phyloP scores from a whole-genome alignment of 192 early-diverging fungal species.

The Dissophora globulifera region DNA sequence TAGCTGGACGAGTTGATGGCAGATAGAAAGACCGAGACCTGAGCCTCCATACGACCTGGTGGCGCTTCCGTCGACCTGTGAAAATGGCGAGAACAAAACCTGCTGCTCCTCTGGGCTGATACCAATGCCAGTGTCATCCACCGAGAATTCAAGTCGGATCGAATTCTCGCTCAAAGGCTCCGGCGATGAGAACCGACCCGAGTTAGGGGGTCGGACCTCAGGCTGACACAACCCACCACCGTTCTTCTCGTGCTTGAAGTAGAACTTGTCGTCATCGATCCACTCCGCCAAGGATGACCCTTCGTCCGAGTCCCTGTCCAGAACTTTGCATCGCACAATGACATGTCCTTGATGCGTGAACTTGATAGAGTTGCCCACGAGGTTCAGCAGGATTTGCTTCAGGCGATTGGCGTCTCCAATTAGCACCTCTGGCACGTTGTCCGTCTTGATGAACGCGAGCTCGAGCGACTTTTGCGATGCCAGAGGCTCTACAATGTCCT shows the following conservation, averaged over 20 bases:
- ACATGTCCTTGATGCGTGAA: conserved; percentile 72
- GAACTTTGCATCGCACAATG: conserved; percentile 58
- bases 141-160: conserved; percentile 55
- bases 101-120: conserved; percentile 49
- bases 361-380: conserved; percentile 75
- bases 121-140: conserved; percentile 64
- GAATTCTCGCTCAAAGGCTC: conserved; percentile 49
- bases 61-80: conserved; percentile 73
- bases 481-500: conserved; percentile 64
- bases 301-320: conserved; percentile 41
- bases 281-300: conserved; percentile 17
- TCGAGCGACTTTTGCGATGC: conserved; percentile 65
- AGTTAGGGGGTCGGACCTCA: conserved; percentile 44
- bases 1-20: conserved; percentile 64
- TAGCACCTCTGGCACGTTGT: conserved; percentile 63
- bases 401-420: conserved; percentile 66
- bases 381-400: conserved; percentile 68
- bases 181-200: conserved; percentile 45
- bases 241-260: conserved; percentile 43
- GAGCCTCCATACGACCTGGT: conserved; percentile 75
- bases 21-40: conserved; percentile 74
- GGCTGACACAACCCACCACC: conserved; percentile 31
- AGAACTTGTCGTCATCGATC: conserved; percentile 42
- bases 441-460: conserved; percentile 61
- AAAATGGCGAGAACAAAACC: conserved; percentile 68